Percentiles rank a stretch among this genome's conserved stretches.
phyloP scores from a whole-genome alignment of 306 rosid species.

The Fragaria iinumae region DNA sequence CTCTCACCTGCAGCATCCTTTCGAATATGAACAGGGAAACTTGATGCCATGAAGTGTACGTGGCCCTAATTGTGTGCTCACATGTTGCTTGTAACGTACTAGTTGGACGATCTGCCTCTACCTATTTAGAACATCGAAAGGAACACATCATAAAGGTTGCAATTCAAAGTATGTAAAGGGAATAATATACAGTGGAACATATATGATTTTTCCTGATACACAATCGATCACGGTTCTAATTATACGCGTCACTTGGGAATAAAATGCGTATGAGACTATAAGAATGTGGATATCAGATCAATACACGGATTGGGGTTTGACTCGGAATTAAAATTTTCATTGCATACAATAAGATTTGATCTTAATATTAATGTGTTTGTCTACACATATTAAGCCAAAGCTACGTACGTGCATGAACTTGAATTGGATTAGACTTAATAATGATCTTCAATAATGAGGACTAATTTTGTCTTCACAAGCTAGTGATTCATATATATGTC shows the following conservation, averaged over 20 bases:
- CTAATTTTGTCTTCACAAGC: neutral
- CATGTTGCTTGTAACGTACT: neutral
- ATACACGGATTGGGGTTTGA: neutral
- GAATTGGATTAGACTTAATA: neutral
- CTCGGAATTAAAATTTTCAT: neutral
- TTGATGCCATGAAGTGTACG: neutral
- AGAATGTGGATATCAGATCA: neutral
- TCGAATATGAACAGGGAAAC: neutral
- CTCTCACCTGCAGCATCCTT: neutral
- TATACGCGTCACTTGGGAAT: neutral
- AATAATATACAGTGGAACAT: neutral
- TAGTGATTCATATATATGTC: neutral
- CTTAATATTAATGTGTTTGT: neutral
- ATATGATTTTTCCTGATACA: neutral
- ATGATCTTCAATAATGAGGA: neutral
- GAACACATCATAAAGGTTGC: neutral
- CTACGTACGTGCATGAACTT: neutral
- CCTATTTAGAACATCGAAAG: neutral
- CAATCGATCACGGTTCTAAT: neutral
- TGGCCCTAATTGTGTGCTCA: neutral
- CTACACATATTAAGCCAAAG: neutral
- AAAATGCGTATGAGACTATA: neutral
- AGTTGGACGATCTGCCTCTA: neutral
- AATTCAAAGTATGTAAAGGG: neutral
- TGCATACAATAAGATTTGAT: neutral